Percentiles rank a stretch among this genome's conserved stretches.
phyloP scores from a whole-genome alignment of 2,329 filamentous ascomycete species.

The Neophaeococcomyces aloes region DNA sequence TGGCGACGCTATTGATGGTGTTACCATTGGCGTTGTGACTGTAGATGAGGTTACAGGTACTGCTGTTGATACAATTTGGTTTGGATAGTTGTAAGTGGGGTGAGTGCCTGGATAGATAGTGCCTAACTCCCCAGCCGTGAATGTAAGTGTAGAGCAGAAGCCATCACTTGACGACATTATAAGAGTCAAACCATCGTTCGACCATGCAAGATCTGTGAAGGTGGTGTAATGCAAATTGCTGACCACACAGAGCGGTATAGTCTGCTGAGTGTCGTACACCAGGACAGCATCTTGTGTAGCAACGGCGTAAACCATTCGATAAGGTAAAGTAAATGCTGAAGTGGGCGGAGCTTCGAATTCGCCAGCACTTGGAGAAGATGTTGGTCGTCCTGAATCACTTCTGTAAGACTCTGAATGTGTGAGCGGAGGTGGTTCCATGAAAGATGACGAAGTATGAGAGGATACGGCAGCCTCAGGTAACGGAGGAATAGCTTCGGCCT shows the following conservation, averaged over 20 bases:
- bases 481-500: constrained; percentile 65
- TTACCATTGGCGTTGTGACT: constrained; percentile 56
- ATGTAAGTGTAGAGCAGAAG: constrained; percentile 87
- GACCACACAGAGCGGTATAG: constrained; percentile 83
- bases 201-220: constrained; percentile 93
- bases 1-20: constrained; percentile 57
- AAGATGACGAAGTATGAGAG: constrained; percentile 46
- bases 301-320: constrained; percentile 92
- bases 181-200: constrained; percentile 63
- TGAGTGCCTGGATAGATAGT: constrained; percentile 64
- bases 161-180: constrained; percentile 97
- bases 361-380: constrained; percentile 41
- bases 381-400: constrained; percentile 42
- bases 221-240: constrained; percentile 97
- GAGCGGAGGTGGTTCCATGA: constrained; percentile 73
- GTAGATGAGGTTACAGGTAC: constrained; percentile 31
- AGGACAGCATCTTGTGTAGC: constrained; percentile 93
- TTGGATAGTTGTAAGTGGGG: constrained; percentile 24
- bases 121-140: constrained; percentile 72
- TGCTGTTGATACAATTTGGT: constrained; percentile 25
- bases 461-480: constrained; percentile 67
- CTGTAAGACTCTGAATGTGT: constrained; percentile 37
- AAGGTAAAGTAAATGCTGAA: constrained; percentile 68
- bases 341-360: constrained; percentile 47
- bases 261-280: constrained; percentile 93